phyloP scores from a whole-genome alignment of 805 yeast genomes.

The Nakazawaea siamensis region DNA sequence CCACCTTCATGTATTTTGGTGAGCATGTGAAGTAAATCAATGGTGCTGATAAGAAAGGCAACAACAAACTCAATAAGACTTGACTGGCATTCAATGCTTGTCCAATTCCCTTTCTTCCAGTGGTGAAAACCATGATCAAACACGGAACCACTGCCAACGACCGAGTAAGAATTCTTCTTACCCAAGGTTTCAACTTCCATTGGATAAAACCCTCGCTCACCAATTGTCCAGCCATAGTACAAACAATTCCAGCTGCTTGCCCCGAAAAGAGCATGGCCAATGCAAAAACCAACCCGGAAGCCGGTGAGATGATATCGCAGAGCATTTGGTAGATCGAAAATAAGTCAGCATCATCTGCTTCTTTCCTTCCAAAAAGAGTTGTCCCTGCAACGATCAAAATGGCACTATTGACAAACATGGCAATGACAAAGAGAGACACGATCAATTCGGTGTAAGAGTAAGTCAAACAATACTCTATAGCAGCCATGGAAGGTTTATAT shows the following conservation, averaged over 20 bases:
- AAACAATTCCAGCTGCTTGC: constrained; percentile 79
- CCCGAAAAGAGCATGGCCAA: constrained; percentile 73
- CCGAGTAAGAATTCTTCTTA: constrained; percentile 67
- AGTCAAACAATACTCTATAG: constrained; percentile 59
- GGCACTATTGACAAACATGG: constrained; percentile 76
- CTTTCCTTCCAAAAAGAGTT: constrained; percentile 57
- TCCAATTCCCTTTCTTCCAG: constrained; percentile 61
- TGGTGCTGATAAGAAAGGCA: constrained; percentile 79
- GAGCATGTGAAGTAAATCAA: constrained; percentile 68
- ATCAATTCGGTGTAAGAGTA: constrained; percentile 62
- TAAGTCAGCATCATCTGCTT: constrained; percentile 64
- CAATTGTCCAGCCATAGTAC: constrained; percentile 86
- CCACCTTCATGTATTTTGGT: constrained; percentile 33
- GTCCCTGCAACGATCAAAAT: constrained; percentile 73
- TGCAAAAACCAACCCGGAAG: constrained; percentile 76
- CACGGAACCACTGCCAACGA: constrained; percentile 71
- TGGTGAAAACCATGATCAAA: constrained; percentile 50
- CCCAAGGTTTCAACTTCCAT: constrained; percentile 77
- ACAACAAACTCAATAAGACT: constrained; percentile 64
- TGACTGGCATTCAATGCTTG: constrained; percentile 72
- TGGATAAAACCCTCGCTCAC: constrained; percentile 80
- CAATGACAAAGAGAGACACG: constrained; percentile 63
- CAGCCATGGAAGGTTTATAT: constrained; percentile 62
- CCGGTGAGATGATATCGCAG: constrained; percentile 48
- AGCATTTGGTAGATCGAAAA: constrained; percentile 63